These are phyloP conservation scores for Zygosaccharomyces kombuchaensis DNA, from an alignment of 805 yeast species.

Conservation along the genomic window DNA sequence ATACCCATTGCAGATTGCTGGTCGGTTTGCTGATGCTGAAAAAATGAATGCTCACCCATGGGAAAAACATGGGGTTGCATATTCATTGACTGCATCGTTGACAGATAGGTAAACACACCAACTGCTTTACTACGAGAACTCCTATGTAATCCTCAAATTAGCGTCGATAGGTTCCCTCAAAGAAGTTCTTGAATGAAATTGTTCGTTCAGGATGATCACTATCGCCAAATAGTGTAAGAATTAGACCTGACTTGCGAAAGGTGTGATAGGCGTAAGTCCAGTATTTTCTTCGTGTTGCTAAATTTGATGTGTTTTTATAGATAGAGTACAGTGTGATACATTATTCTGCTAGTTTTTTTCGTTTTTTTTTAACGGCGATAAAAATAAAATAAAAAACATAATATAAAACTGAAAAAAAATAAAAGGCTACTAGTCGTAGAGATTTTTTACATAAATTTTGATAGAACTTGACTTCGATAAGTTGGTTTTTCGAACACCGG, in stretches of 20 bases:
- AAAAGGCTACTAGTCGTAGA: too few species aligned
- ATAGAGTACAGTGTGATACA: too few species aligned
- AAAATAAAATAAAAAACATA: too few species aligned
- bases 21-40: constrained; percentile 25
- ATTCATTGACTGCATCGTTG: constrained; percentile 27
- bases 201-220: background rate
- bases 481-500: too few species aligned
- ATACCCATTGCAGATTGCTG: constrained; percentile 26
- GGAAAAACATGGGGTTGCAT: constrained; percentile 29
- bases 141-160: background rate
- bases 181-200: background rate
- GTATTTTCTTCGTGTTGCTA: too few species aligned
- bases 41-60: constrained; percentile 29
- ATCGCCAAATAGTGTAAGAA: background rate
- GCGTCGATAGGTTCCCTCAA: background rate
- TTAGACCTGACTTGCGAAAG: background rate
- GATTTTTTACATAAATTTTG: too few species aligned
- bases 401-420: too few species aligned
- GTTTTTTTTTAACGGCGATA: too few species aligned
- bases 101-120: background rate
- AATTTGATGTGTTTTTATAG: too few species aligned
- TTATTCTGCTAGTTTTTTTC: too few species aligned
- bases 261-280: background rate
- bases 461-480: too few species aligned
- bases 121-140: constrained; percentile 9